Percentiles rank a stretch among this genome's conserved stretches.
phyloP scores from a whole-genome alignment of 257 asterid species.

The Fraxinus quadrangulata region DNA sequence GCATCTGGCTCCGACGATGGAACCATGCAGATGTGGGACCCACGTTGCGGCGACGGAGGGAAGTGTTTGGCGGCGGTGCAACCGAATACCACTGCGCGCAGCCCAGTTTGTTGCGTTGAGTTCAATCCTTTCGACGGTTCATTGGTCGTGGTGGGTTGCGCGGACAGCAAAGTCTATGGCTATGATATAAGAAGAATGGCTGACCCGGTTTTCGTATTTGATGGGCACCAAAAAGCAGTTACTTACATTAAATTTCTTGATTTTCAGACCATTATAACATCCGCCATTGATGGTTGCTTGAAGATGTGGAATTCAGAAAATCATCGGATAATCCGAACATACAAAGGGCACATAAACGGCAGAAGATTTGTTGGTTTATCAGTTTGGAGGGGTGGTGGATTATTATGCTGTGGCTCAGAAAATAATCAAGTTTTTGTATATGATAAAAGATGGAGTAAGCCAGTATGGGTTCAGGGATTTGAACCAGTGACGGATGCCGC shows the following conservation, averaged over 20 bases:
- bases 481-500: conserved; percentile 22
- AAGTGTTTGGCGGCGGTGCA: conserved; percentile 41
- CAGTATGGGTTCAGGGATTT: conserved; percentile 71
- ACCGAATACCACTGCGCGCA: conserved; percentile 43
- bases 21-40: conserved; percentile 93
- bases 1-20: conserved; percentile 97
- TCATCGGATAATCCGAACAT: conserved; percentile 44
- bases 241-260: conserved; percentile 60
- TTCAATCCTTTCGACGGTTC: conserved; percentile 64
- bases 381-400: too few relatives aligned
- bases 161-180: conserved; percentile 60
- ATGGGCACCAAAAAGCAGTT: conserved; percentile 73
- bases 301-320: conserved; percentile 66
- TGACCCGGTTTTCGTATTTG: conserved; percentile 54
- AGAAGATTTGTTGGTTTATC: conserved; percentile 19
- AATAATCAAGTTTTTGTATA: conserved; percentile 27
- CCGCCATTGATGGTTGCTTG: conserved; percentile 71
- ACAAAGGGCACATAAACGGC: conserved; percentile 67
- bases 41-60: conserved; percentile 58
- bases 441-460: conserved; percentile 81
- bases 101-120: conserved; percentile 80
- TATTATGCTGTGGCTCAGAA: too few relatives aligned
- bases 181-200: conserved; percentile 57
- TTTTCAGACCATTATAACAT: conserved; percentile 50
- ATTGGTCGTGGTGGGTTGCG: conserved; percentile 63